Percentiles rank a stretch among this genome's conserved stretches.
phyloP scores from a whole-genome alignment of 2,329 filamentous ascomycete genomes.

The Aureobasidium sp. region DNA sequence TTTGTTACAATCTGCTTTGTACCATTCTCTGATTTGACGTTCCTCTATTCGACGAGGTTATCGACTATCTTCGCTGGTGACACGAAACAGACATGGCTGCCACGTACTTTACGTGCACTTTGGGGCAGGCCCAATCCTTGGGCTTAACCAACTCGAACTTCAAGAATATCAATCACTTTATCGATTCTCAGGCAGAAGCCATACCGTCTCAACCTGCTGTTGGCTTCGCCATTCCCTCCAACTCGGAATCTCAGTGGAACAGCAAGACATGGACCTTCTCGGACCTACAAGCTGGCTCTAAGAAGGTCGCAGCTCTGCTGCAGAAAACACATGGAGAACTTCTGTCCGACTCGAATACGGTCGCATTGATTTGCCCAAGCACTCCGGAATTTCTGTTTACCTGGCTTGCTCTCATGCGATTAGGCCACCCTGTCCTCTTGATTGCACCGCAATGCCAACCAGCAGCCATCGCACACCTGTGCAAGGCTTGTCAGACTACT shows the following conservation, averaged over 20 bases:
- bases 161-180: constrained; percentile 43
- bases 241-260: constrained; percentile 21
- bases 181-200: constrained; percentile 41
- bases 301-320: constrained; percentile 31
- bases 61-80: background rate
- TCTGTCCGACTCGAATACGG: constrained; percentile 25
- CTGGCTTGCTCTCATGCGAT: constrained; percentile 53
- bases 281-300: constrained; percentile 29
- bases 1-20: background rate
- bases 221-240: constrained; percentile 40
- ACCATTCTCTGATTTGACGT: background rate
- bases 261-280: constrained; percentile 28
- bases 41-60: background rate
- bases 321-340: constrained; percentile 18
- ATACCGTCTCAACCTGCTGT: constrained; percentile 40
- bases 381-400: constrained; percentile 51
- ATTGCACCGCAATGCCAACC: constrained; percentile 47
- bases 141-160: constrained; percentile 31
- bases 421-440: constrained; percentile 50
- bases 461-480: constrained; percentile 48
- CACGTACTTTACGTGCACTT: constrained; percentile 56
- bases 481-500: constrained; percentile 37
- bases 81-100: constrained; percentile 17
- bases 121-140: constrained; percentile 47
- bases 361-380: constrained; percentile 52